Conservation (phyloP, 2,329 filamentous ascomycete genomes). For the Pseudogymnoascus sp. region DNA sequence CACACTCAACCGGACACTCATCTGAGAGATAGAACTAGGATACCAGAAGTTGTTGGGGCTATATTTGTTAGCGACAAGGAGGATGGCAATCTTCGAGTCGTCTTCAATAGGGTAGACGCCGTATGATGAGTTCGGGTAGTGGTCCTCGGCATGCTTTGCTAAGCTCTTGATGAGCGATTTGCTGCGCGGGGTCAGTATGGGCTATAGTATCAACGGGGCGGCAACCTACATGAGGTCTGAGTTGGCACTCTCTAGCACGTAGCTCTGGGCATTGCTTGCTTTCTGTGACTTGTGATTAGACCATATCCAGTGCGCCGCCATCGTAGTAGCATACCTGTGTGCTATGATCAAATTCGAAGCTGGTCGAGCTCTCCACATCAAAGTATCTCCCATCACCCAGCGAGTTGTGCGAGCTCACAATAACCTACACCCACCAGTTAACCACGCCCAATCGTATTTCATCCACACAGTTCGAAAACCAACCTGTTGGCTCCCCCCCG, state of each 20-base stretch:
- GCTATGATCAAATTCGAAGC: constrained; percentile 80
- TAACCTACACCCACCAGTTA: constrained; percentile 40
- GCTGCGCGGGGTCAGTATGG: constrained; percentile 36
- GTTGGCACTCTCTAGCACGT: constrained; percentile 69
- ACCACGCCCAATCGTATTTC: not conserved
- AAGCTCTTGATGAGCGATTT: constrained; percentile 79
- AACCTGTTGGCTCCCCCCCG: constrained; percentile 74
- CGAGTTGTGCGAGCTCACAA: constrained; percentile 81
- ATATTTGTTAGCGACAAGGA: constrained; percentile 93
- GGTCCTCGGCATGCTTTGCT: constrained; percentile 69
- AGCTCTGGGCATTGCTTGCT: constrained; percentile 73
- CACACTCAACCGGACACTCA: not conserved
- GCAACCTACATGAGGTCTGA: constrained; percentile 67
- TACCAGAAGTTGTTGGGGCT: constrained; percentile 97
- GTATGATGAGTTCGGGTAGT: constrained; percentile 75
- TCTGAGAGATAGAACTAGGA: constrained; percentile 13
- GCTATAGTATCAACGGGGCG: not conserved
- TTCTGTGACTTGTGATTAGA: constrained; percentile 44
- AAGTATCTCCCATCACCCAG: constrained; percentile 78
- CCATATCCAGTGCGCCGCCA: not conserved
- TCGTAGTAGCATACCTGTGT: constrained; percentile 52
- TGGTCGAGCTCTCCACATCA: constrained; percentile 79
- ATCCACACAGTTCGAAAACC: constrained; percentile 17
- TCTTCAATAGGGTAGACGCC: constrained; percentile 76
- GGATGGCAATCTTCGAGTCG: constrained; percentile 67